Evolutionary conservation across 2,329 filamentous ascomycete species (phyloP), one percentile per base, ranked within the genome.

Genomic region (Fusarium keratoplasticum): DNA sequence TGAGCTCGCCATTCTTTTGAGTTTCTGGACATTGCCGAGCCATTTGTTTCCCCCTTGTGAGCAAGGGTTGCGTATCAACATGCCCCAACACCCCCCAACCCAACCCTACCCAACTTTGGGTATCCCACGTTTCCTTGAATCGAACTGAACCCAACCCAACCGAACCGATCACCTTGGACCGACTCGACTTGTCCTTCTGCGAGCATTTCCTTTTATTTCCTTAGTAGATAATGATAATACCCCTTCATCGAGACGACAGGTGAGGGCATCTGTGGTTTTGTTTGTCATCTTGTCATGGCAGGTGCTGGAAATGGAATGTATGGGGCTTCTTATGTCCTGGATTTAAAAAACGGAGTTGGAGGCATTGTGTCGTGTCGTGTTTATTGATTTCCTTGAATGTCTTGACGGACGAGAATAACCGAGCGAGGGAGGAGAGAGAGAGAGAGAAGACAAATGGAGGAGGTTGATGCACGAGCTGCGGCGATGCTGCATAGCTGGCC

Each of bases 161-260:
- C 63, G 65, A 73, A 69, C 42, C 50, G 57, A 68, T 36, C 63
- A 60, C 58, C 54, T 50, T 58, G 66, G 57, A 70, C 52, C 57
- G 60, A 58, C 62, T 67, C 57, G 66, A 61, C 44, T 50, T 64
- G 65, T 65, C 61, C 44, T 59, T 66, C 40, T 75, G 71, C 72
- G 66, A 72, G 72, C 69, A 78, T 74, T 74, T 74, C 65, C 59
- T 63, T 63, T 74, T 66, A 70, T 74, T 72, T 74, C 70, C 65
- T 74, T 74, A 78, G 69, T 80, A 78, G 74, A 80, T 80, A 80
- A 80, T 80, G 79, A 80, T 80, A 80, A 80, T 80, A 79, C 77
- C 78, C 76, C 76, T 74, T 71, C 66, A 75, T 78, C 73, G 70
- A 76, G 72, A 78, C 72, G 76, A 63, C 69, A 78, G 75, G 76